These are phyloP conservation scores for Talaromyces sp. DNA, from an alignment of 2,329 filamentous ascomycete species.

Conservation along the genomic window DNA sequence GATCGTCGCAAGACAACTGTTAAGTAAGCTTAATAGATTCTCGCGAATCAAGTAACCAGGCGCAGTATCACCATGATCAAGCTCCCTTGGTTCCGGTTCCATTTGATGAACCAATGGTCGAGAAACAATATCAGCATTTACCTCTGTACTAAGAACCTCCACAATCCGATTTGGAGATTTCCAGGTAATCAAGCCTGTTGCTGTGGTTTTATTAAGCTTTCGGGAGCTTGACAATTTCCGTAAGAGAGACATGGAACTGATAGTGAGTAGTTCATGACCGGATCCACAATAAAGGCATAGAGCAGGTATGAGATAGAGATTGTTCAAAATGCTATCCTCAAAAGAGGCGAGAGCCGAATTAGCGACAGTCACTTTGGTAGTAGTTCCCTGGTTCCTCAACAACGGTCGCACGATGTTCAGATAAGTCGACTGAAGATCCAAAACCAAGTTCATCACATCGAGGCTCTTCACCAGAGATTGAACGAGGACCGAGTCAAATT, in stretches of 20 bases:
- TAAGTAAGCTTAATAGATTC: constrained; percentile 80
- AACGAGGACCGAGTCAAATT: constrained; percentile 76
- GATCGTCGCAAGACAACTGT: constrained; percentile 70
- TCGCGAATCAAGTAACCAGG: constrained; percentile 77
- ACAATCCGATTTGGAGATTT: constrained; percentile 77
- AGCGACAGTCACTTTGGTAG: constrained; percentile 60
- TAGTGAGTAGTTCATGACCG: constrained; percentile 73
- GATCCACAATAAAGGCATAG: constrained; percentile 84
- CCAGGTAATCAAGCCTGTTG: constrained; percentile 58
- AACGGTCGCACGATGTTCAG: constrained; percentile 80
- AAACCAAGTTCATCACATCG: constrained; percentile 74
- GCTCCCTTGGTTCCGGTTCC: constrained; percentile 62
- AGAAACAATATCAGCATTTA: constrained; percentile 75
- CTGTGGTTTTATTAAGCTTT: constrained; percentile 70
- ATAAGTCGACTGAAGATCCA: constrained; percentile 88
- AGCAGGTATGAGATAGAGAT: constrained; percentile 73
- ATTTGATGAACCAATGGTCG: constrained; percentile 69
- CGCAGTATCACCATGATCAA: constrained; percentile 66
- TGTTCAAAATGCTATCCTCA: constrained; percentile 83
- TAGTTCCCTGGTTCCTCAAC: constrained; percentile 63
- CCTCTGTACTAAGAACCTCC: constrained; percentile 78
- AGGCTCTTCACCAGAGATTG: constrained; percentile 75
- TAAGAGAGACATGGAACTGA: constrained; percentile 75
- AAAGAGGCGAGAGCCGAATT: constrained; percentile 81
- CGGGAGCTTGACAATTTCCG: constrained; percentile 82